Evolutionary conservation across 192 early-diverging fungal genomes (phyloP).

Genomic region (Coemansia pectinata): DNA sequence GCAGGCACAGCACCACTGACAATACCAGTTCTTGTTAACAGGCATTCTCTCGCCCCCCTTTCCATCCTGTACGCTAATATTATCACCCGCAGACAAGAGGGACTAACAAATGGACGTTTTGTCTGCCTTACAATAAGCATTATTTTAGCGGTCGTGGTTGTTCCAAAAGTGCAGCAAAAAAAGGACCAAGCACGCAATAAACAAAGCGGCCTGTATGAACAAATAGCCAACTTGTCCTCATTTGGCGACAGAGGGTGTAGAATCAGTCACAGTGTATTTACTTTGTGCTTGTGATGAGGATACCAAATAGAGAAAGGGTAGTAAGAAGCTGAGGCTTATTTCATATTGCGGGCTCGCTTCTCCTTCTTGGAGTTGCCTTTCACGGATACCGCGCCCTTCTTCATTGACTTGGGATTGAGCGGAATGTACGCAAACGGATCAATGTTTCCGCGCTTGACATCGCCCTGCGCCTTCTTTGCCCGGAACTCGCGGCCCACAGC

Average conservation of each 20-base stretch:
- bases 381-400: constrained; percentile 41
- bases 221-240: background rate
- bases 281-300: constrained; percentile 5
- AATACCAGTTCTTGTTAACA: background rate
- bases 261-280: constrained; percentile 6
- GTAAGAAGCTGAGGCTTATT: constrained; percentile 6
- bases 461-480: constrained; percentile 85
- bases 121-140: background rate
- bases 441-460: constrained; percentile 82
- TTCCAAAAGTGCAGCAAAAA: background rate
- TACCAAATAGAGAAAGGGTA: background rate
- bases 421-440: constrained; percentile 98
- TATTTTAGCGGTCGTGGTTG: background rate
- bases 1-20: background rate
- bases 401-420: constrained; percentile 60
- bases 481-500: constrained; percentile 68
- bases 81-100: background rate
- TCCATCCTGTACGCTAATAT: constrained; percentile 3
- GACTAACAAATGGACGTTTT: background rate
- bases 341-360: constrained; percentile 39
- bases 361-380: constrained; percentile 52
- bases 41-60: background rate
- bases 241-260: background rate
- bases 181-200: background rate
- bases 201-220: background rate